A percentile compares a stretch with the other conserved stretches of the same genome.
These are phyloP conservation scores for Talaromyces amestolkiae DNA, from an alignment of 2,329 filamentous ascomycete species.

Conservation along the genomic window DNA sequence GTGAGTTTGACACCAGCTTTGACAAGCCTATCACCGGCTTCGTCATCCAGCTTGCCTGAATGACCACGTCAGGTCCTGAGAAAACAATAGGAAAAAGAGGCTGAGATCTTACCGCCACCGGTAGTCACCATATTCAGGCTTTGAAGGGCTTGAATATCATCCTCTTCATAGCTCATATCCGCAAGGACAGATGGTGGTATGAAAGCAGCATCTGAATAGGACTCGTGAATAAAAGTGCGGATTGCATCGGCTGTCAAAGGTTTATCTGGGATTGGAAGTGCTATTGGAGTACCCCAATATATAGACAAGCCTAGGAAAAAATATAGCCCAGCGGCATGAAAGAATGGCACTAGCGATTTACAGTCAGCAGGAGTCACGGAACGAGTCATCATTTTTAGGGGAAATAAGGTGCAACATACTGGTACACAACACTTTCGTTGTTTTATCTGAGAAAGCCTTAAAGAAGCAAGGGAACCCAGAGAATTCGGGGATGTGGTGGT, in stretches of 20 bases:
- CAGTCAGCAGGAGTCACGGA: not conserved
- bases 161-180: slow-evolving; percentile 40
- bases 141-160: slow-evolving; percentile 31
- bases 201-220: slow-evolving; percentile 28
- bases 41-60: not conserved
- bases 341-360: not conserved
- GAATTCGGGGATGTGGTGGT: not conserved
- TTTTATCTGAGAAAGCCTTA: not conserved
- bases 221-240: slow-evolving; percentile 26
- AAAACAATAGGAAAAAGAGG: not conserved
- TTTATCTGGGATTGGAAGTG: not conserved
- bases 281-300: not conserved
- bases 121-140: slow-evolving; percentile 28
- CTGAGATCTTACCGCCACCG: not conserved
- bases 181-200: slow-evolving; percentile 46
- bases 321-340: not conserved
- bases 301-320: not conserved
- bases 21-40: not conserved
- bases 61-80: not conserved
- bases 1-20: not conserved
- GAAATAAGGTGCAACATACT: not conserved
- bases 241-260: not conserved
- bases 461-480: not conserved
- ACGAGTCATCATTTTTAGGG: not conserved
- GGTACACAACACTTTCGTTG: not conserved